phyloP scores from a whole-genome alignment of 2,329 filamentous ascomycete species.

The Aspergillus tamarii region DNA sequence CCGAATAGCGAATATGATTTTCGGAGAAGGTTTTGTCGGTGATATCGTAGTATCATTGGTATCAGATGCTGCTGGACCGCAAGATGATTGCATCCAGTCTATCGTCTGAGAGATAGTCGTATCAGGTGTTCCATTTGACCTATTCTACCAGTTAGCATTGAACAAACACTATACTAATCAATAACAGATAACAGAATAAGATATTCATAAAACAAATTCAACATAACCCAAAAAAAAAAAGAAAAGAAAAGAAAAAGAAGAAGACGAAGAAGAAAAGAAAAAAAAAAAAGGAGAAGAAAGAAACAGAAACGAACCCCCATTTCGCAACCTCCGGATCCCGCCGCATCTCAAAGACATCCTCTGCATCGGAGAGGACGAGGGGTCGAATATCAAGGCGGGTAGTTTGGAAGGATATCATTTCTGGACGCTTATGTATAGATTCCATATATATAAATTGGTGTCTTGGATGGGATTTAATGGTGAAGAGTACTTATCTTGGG shows the following conservation, averaged over 20 bases:
- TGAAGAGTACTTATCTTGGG: too few relatives aligned
- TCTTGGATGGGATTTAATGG: too few relatives aligned
- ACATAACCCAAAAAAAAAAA: background rate
- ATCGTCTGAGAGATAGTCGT: background rate
- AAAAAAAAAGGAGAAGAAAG: background rate
- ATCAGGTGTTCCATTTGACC: background rate
- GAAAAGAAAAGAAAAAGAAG: background rate
- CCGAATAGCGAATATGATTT: background rate
- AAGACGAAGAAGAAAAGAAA: background rate
- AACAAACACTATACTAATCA: background rate
- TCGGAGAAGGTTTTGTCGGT: background rate
- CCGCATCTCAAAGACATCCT: constrained; percentile 13
- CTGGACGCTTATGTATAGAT: background rate
- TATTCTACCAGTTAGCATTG: background rate
- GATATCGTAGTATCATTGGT: background rate
- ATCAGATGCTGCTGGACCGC: background rate
- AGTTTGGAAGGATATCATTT: constrained; percentile 7
- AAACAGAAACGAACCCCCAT: constrained; percentile 14
- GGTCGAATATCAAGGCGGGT: constrained; percentile 13
- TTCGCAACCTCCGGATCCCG: constrained; percentile 14
- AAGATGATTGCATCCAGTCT: background rate
- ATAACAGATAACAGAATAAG: background rate
- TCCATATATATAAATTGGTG: too few relatives aligned
- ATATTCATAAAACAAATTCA: background rate
- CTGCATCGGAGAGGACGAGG: constrained; percentile 7